Percentiles rank a stretch among this genome's conserved stretches.
Evolutionary conservation across 2,329 filamentous ascomycete genomes (phyloP).

Genomic region (Fusarium citri): DNA sequence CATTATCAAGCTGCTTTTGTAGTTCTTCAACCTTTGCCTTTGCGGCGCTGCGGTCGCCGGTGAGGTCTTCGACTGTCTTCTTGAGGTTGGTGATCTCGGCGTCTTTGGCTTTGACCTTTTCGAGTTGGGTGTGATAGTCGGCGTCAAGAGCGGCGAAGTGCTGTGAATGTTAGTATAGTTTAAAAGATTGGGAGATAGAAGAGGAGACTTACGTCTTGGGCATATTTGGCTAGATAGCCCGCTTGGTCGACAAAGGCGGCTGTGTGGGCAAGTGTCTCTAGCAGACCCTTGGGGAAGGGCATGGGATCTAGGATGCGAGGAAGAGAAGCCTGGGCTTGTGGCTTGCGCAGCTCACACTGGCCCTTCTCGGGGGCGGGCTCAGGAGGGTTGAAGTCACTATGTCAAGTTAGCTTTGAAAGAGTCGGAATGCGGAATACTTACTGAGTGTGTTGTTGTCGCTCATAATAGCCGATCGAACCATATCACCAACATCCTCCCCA

Average conservation of each 20-base stretch:
- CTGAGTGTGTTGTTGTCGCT: constrained; percentile 18
- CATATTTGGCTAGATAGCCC: constrained; percentile 38
- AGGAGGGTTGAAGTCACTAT: constrained; percentile 5
- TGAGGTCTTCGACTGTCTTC: background rate
- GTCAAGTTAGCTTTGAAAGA: background rate
- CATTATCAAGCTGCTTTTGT: background rate
- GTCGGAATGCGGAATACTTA: background rate
- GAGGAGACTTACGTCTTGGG: constrained; percentile 10
- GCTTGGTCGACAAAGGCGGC: constrained; percentile 32
- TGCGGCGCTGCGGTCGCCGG: accelerated
- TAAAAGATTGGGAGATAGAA: too few relatives aligned
- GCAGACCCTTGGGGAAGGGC: constrained; percentile 26
- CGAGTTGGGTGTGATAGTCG: background rate
- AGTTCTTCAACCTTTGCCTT: background rate
- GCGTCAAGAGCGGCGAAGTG: background rate
- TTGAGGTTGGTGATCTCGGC: constrained; percentile 8
- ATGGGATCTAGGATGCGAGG: constrained; percentile 16
- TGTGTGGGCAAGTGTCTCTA: constrained; percentile 26
- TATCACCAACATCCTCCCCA: background rate
- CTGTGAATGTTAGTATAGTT: background rate
- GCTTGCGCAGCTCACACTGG: constrained; percentile 20
- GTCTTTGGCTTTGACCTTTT: constrained; percentile 5
- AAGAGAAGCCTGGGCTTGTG: constrained; percentile 15
- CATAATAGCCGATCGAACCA: constrained; percentile 16
- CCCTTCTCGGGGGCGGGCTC: background rate